Conservation (phyloP, 495 filamentous ascomycete genomes). For the Tuber calosporum region DNA sequence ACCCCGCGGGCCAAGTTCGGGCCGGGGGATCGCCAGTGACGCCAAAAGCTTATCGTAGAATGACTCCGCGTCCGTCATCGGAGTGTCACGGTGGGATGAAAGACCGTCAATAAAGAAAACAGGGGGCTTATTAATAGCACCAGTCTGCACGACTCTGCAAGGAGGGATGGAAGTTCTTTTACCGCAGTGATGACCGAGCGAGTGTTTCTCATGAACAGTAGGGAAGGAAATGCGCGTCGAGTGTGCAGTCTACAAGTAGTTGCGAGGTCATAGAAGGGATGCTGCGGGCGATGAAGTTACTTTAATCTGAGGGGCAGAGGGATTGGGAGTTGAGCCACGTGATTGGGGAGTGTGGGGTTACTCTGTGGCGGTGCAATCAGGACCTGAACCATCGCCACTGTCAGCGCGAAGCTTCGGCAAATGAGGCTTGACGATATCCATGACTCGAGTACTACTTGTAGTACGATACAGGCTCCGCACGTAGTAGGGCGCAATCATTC, state of each 20-base stretch:
- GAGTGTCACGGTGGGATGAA: neutral
- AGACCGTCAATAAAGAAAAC: neutral
- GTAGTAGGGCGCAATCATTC: neutral
- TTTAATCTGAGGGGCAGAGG: neutral
- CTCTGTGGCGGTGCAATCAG: neutral
- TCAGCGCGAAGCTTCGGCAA: neutral
- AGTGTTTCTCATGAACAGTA: neutral
- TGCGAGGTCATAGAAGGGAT: neutral
- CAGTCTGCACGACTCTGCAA: neutral
- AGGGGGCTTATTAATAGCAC: constrained; percentile 3
- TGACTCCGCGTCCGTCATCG: constrained; percentile 37
- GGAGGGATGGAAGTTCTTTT: neutral
- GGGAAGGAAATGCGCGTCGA: neutral
- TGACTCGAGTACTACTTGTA: too few relatives aligned
- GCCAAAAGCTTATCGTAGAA: constrained; percentile 40
- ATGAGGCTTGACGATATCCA: neutral
- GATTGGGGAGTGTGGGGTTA: neutral
- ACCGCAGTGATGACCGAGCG: neutral
- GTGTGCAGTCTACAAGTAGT: neutral
- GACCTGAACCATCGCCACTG: too few relatives aligned
- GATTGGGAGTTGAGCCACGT: neutral
- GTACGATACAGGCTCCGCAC: too few relatives aligned
- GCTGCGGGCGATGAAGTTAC: neutral
- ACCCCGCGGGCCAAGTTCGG: neutral
- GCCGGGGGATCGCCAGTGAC: constrained; percentile 26